phyloP scores from a whole-genome alignment of 805 yeast species.

The Cyberlindnera mississippiensis region DNA sequence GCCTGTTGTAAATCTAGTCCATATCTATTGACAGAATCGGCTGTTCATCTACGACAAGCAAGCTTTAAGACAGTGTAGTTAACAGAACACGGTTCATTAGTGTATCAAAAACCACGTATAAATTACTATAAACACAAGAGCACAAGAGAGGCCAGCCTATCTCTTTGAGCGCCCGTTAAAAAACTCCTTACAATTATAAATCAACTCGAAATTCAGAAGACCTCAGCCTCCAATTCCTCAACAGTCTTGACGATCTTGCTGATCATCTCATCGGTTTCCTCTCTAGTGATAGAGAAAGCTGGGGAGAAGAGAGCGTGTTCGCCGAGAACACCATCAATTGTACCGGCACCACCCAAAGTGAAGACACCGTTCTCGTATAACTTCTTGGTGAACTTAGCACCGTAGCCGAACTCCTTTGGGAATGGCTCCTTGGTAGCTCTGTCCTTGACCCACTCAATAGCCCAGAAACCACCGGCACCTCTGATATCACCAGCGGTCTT shows the following conservation, averaged over 20 bases:
- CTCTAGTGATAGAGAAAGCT: constrained; percentile 36
- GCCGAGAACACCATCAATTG: constrained; percentile 38
- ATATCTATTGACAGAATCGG: no score
- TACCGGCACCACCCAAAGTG: constrained; percentile 38
- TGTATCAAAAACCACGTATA: neutral
- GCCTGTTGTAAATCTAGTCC: no score
- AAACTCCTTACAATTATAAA: no score
- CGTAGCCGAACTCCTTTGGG: constrained; percentile 29
- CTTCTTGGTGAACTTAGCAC: constrained; percentile 30
- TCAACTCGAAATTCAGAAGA: constrained; percentile 1
- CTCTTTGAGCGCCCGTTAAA: no score
- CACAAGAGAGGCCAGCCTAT: neutral
- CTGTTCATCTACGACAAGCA: no score
- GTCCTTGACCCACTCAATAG: constrained; percentile 47
- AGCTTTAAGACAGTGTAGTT: no score
- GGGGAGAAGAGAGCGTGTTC: constrained; percentile 47
- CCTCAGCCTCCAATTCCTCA: constrained; percentile 21
- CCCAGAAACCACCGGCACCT: constrained; percentile 55
- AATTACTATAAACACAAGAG: neutral
- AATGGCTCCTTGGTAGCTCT: constrained; percentile 44
- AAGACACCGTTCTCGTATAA: constrained; percentile 39
- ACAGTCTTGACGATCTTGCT: constrained; percentile 23
- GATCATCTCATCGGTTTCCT: constrained; percentile 35
- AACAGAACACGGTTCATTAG: no score
- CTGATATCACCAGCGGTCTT: constrained; percentile 46